phyloP scores from a whole-genome alignment of 2,329 filamentous ascomycete genomes.

The Chaetomium strumarium region DNA sequence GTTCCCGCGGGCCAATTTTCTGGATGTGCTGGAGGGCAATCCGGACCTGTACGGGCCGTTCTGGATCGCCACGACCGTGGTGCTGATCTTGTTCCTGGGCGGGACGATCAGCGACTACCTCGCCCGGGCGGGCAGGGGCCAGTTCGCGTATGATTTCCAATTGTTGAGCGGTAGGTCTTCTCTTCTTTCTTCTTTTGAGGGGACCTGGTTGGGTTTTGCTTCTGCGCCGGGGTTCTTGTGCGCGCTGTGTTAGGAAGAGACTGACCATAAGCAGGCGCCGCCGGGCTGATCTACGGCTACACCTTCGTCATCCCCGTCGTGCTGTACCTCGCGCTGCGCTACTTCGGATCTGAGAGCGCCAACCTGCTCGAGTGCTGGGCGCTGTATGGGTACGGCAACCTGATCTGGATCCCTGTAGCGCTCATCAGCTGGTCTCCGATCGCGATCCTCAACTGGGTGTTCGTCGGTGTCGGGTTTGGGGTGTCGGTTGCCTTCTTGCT shows the following conservation, averaged over 20 bases:
- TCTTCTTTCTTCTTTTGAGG: neutral
- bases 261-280: constrained; percentile 54
- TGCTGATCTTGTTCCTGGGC: constrained; percentile 90
- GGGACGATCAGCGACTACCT: constrained; percentile 93
- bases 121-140: constrained; percentile 57
- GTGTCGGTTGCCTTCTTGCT: constrained; percentile 78
- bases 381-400: constrained; percentile 90
- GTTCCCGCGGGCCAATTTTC: constrained; percentile 87
- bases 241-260: constrained; percentile 10
- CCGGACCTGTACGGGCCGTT: constrained; percentile 95
- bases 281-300: constrained; percentile 92
- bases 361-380: constrained; percentile 94
- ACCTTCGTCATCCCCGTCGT: constrained; percentile 78
- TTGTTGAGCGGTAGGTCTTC: constrained; percentile 66
- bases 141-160: constrained; percentile 88
- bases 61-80: constrained; percentile 97
- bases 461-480: constrained; percentile 81
- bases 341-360: constrained; percentile 90
- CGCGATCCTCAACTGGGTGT: constrained; percentile 83
- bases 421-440: constrained; percentile 85
- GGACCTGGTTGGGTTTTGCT: neutral
- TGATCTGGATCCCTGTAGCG: constrained; percentile 95
- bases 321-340: constrained; percentile 83
- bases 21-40: constrained; percentile 95
- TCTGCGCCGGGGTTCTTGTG: neutral